Base-by-base conservation (phyloP, 495 filamentous ascomycete species). In the Penicillium alfredii region DNA sequence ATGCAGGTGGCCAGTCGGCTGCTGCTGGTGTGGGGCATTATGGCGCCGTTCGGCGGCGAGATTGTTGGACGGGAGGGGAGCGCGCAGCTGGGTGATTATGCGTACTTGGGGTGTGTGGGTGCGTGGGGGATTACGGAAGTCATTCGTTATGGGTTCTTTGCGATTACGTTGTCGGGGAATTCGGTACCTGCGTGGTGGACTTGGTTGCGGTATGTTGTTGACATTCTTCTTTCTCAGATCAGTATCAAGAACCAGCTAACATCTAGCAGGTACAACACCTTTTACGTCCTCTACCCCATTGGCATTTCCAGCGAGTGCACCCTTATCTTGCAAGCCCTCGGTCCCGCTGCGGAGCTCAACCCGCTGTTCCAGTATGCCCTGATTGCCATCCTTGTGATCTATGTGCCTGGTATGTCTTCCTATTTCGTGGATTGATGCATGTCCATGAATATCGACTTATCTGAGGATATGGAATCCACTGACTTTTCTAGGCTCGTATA, bases 121-220 rank as follows among this genome's bases (percentile, higher is more conserved):
- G 88, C 89, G 1, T 96, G 90, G 90, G 75, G 73, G 24, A 49
- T 85, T 15, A 94, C 90, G 9, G 90, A 97, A 66, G 77, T 89
- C 9, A 77, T 92, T 41, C 80, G 90, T 24, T 97, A 97, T 66
- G 72, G 75, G 43, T 97, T 84, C 64, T 96, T 95, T 51, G 80
- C 81, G 13, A 70, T 86, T 48, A 77, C 76, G 51, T 71, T 94
- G 27, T 62, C 67, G 29, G 76, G 76, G 18, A 52, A 63, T 11
- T 58, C 39, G 1, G 74, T 81, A 10, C 88, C 88, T 0, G 52
- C 35, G 1, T 73, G 63, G 56, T 73, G 90, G 58, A 75, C 75
- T 40, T 95, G 90, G 90, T 66, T 93, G 67, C 69, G 86, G 57
- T 72, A 47, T 24, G 56, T 52, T 22, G 23, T n/a, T n/a, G n/a